phyloP scores from a whole-genome alignment of 768 basidiomycete genomes.

The Saitozyma podzolica region DNA sequence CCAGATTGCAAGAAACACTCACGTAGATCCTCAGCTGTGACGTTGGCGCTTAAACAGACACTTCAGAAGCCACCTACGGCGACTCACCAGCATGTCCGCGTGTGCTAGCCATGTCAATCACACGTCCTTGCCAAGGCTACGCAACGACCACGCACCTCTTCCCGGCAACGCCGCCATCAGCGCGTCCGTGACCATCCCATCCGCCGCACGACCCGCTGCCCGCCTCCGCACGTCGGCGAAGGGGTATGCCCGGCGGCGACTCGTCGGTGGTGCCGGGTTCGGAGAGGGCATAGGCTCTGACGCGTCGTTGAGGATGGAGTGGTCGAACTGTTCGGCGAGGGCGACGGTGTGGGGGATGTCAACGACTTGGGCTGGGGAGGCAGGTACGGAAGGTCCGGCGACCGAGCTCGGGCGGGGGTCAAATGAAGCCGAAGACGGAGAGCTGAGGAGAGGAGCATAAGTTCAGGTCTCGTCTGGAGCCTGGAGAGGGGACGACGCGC shows the following conservation, averaged over 20 bases:
- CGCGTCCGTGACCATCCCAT: constrained; percentile 1
- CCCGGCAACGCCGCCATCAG: constrained; percentile 2
- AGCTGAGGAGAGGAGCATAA: not conserved
- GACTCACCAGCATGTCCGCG: too few relatives aligned
- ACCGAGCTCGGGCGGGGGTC: not conserved
- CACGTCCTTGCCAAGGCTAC: too few relatives aligned
- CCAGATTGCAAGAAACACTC: not conserved
- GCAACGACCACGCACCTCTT: not conserved
- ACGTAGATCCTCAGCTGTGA: constrained; percentile 1
- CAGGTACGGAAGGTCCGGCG: not conserved
- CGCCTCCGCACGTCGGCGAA: too few relatives aligned
- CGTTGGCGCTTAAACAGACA: too few relatives aligned
- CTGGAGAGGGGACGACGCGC: not conserved
- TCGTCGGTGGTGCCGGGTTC: too few relatives aligned
- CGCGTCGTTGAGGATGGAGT: constrained; percentile 4
- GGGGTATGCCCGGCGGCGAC: too few relatives aligned
- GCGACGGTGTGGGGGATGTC: constrained; percentile 6
- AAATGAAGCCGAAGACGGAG: not conserved
- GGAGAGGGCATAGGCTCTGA: too few relatives aligned
- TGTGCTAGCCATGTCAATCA: too few relatives aligned
- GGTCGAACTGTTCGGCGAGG: constrained; percentile 7
- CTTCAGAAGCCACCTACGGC: too few relatives aligned
- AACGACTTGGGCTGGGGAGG: not conserved
- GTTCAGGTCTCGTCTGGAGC: not conserved
- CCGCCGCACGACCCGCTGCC: not conserved